These are phyloP conservation scores for Naganishia sp. DNA, from an alignment of 1,284 basidiomycete species.

Conservation along the genomic window DNA sequence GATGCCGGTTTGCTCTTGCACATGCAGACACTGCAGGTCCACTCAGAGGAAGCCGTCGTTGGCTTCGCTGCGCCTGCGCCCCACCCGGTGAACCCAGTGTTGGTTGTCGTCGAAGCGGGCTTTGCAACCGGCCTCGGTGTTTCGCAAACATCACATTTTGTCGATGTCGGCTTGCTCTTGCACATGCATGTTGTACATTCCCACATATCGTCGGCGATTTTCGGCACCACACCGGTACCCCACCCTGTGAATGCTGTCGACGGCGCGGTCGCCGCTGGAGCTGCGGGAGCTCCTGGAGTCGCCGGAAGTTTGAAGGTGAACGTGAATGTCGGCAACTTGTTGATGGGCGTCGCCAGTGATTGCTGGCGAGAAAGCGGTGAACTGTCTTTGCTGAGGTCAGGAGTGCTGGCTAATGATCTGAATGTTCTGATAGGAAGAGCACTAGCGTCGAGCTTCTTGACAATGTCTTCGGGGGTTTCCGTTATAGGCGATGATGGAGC, in stretches of 20 bases:
- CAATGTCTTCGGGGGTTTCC: slow-evolving; percentile 4
- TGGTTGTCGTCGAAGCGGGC: background rate
- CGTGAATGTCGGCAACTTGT: slow-evolving; percentile 10
- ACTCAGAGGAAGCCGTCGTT: background rate
- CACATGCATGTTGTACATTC: slow-evolving; percentile 8
- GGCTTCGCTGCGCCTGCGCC: slow-evolving; percentile 1
- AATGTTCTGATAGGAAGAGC: slow-evolving; percentile 30
- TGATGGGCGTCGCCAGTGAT: background rate
- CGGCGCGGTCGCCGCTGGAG: background rate
- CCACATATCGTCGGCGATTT: slow-evolving; percentile 4
- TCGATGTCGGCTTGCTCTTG: slow-evolving; percentile 10
- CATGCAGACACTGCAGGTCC: slow-evolving; percentile 27
- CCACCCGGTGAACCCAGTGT: slow-evolving; percentile 31
- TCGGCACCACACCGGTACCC: slow-evolving; percentile 9
- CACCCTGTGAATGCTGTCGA: slow-evolving; percentile 20
- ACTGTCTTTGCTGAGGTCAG: slow-evolving; percentile 15
- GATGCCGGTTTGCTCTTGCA: slow-evolving; percentile 19
- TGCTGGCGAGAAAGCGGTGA: slow-evolving; percentile 25
- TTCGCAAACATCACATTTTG: background rate
- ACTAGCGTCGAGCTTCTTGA: slow-evolving; percentile 5
- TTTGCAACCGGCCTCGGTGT: background rate
- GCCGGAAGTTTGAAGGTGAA: background rate
- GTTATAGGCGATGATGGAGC: background rate
- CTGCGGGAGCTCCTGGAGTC: background rate
- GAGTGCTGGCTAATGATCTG: slow-evolving; percentile 23